A percentile compares a stretch with the other conserved stretches of the same genome.
Evolutionary conservation across 352 stramenopile species (phyloP).

Genomic region (Pythium phragmitis): DNA sequence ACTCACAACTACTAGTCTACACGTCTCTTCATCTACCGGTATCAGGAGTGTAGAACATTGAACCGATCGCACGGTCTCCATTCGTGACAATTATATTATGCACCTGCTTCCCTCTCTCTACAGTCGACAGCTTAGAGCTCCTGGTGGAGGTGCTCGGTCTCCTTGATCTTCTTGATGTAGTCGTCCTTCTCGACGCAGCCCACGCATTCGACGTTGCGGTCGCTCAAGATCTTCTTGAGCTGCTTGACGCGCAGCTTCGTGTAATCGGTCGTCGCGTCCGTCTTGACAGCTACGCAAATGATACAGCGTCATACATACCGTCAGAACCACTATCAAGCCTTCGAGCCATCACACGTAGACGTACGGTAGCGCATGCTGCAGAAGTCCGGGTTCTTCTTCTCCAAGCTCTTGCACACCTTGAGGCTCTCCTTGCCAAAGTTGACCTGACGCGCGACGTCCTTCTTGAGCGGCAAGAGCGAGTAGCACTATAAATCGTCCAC

Average conservation of each 20-base stretch:
- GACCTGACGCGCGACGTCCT: conserved; percentile 91
- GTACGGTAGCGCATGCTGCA: conserved; percentile 93
- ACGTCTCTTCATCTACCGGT: background rate
- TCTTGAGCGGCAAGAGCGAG: conserved; percentile 93
- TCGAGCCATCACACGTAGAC: conserved; percentile 21
- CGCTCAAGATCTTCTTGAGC: conserved; percentile 92
- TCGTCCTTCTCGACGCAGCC: conserved; percentile 95
- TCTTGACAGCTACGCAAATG: conserved; percentile 82
- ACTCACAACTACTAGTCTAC: background rate
- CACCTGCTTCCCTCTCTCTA: conserved; percentile 4
- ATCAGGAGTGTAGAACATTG: background rate
- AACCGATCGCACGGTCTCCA: background rate
- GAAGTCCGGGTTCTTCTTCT: conserved; percentile 95
- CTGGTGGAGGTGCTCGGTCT: conserved; percentile 79
- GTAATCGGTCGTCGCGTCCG: conserved; percentile 94
- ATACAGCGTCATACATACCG: background rate
- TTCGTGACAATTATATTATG: conserved; percentile 22
- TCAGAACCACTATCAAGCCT: background rate
- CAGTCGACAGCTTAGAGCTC: conserved; percentile 61
- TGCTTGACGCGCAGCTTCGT: conserved; percentile 94
- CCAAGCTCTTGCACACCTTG: conserved; percentile 93
- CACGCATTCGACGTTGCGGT: conserved; percentile 91
- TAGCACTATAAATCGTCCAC: conserved; percentile 75
- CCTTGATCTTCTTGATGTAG: conserved; percentile 94
- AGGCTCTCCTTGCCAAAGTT: conserved; percentile 91